Conservation (phyloP, 2,329 filamentous ascomycete species). For the Calonectria hongkongensis region DNA sequence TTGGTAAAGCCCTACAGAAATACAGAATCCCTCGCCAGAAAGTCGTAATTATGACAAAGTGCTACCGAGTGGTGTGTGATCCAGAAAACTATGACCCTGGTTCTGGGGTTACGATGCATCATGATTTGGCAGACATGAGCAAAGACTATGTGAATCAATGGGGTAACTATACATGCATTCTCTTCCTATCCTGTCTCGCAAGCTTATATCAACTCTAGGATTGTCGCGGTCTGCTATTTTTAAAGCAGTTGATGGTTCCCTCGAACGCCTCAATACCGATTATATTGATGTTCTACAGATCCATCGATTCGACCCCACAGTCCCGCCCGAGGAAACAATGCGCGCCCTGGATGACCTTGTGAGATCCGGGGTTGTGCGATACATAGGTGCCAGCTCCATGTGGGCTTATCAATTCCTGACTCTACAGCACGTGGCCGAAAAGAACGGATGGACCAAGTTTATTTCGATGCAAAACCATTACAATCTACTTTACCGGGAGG, state of each 20-base stretch:
- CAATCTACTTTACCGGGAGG: background rate
- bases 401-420: background rate
- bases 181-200: background rate
- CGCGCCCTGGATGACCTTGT: background rate
- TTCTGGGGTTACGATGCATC: slow-evolving; percentile 40
- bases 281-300: background rate
- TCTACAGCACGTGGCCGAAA: background rate
- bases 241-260: background rate
- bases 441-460: background rate
- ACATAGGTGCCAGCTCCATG: slow-evolving; percentile 1
- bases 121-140: background rate
- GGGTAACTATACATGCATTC: background rate
- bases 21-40: slow-evolving; percentile 6
- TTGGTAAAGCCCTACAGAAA: background rate
- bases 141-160: slow-evolving; percentile 6
- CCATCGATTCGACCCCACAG: background rate
- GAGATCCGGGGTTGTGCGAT: background rate
- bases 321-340: background rate
- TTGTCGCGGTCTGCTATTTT: background rate
- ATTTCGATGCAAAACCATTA: slow-evolving; percentile 4
- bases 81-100: background rate
- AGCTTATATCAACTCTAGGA: background rate
- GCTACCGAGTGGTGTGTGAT: slow-evolving; percentile 1
- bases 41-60: background rate
- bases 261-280: background rate